Conservation (phyloP, 2,329 filamentous ascomycete species). For the Botrytis cinerea region DNA sequence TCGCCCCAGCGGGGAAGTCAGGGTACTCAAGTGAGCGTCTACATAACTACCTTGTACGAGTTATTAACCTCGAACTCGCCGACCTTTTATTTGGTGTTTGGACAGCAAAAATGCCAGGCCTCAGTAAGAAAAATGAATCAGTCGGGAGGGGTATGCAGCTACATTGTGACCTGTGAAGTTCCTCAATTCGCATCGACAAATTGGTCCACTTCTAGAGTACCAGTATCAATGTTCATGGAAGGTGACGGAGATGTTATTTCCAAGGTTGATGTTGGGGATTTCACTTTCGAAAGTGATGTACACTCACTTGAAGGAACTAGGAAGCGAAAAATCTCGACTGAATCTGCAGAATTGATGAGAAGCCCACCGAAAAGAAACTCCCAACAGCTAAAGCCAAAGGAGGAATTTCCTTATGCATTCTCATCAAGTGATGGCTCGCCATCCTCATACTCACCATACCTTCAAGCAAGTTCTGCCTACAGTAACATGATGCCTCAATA, state of each 20-base stretch:
- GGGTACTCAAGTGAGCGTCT: slow-evolving; percentile 71
- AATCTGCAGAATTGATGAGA: slow-evolving; percentile 49
- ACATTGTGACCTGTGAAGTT: slow-evolving; percentile 70
- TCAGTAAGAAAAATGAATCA: slow-evolving; percentile 62
- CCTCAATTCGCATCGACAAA: slow-evolving; percentile 64
- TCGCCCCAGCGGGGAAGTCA: slow-evolving; percentile 67
- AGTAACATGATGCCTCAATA: slow-evolving; percentile 42
- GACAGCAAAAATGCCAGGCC: slow-evolving; percentile 70
- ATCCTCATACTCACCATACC: slow-evolving; percentile 52
- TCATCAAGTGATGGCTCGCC: slow-evolving; percentile 47
- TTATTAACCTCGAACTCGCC: slow-evolving; percentile 60
- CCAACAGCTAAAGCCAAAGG: slow-evolving; percentile 51
- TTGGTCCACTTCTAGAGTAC: slow-evolving; percentile 56
- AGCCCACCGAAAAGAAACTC: slow-evolving; percentile 51
- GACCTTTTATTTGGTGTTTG: slow-evolving; percentile 71
- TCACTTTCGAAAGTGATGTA: slow-evolving; percentile 55
- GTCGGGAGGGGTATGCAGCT: slow-evolving; percentile 64
- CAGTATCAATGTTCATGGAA: slow-evolving; percentile 61
- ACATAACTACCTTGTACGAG: slow-evolving; percentile 75
- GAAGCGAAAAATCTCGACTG: slow-evolving; percentile 58
- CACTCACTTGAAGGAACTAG: slow-evolving; percentile 47
- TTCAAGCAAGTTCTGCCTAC: slow-evolving; percentile 52
- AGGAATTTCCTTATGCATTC: slow-evolving; percentile 56
- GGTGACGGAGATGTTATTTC: slow-evolving; percentile 53
- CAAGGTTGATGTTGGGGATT: slow-evolving; percentile 59